Base-by-base conservation (phyloP, 208 protist species). In the Acanthamoeba royreba region DNA sequence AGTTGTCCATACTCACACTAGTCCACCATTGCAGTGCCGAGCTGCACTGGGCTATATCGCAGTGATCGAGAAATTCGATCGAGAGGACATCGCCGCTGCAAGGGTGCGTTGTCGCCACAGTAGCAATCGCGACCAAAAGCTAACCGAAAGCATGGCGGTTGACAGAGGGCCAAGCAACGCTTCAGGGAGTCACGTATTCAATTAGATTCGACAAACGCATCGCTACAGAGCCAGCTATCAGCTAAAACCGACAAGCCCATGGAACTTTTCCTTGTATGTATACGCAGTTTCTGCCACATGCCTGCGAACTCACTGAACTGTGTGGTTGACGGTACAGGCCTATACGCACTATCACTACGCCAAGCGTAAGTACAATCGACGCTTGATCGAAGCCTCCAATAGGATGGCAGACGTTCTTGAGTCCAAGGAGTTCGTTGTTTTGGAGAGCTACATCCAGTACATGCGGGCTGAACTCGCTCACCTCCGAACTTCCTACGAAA, bases 281-380 rank as follows among this genome's bases (percentile, higher is more conserved):
- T 31, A 4, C 69, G 31, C 77, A 7, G 31, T 49, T 5, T 49
- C 5, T 28, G 4, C 0, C 4, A 47, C 74, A 33, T 33, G 22
- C 25, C 5, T 4, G 0, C 43, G 19, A 4, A 33, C 28, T 7
- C 61, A 72, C 61, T 69, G 58, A 13, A 69, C 22, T 13, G 22
- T 31, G 55, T 9, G 55, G 9, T n/a, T 31, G 2, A 9, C 9
- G 25, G 77, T 25, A 35, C 77, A 87, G 77, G 77, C 77, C 8
- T 87, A 87, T 46, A 87, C 77, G 43, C 77, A 87, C 77, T 87
- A 61, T 22, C 77, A 87, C 77, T 87, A 87, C 31, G 77, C 77
- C 47, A 49, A 87, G 31, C 77, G 77, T 31, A 87, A 87, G 47
- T 87, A 87, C 77, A 55, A 87, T 35, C 42, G 47, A 5, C 77